Evolutionary conservation across 2,329 filamentous ascomycete species (phyloP).

Genomic region (Proliferodiscus dingleyae): DNA sequence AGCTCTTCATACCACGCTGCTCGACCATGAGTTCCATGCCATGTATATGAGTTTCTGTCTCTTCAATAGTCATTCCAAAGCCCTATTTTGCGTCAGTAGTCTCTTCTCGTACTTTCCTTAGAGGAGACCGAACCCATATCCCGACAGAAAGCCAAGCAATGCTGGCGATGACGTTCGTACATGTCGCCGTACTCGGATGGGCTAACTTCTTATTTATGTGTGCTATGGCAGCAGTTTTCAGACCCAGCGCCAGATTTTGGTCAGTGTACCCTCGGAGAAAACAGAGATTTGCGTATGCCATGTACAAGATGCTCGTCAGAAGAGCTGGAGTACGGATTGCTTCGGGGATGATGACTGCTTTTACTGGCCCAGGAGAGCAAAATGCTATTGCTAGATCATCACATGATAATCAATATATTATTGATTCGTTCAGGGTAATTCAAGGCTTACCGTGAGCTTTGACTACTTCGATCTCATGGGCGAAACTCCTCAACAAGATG

Average conservation of each 20-base stretch:
- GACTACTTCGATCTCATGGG: not conserved
- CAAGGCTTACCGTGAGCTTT: conserved; percentile 1
- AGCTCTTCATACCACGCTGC: conserved; percentile 1
- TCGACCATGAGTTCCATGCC: conserved; percentile 1
- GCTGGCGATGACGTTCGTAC: conserved; percentile 1
- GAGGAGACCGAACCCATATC: not conserved
- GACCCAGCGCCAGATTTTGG: not conserved
- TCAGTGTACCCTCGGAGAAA: not conserved
- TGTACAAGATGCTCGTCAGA: conserved; percentile 2
- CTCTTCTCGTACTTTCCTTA: too few relatives aligned
- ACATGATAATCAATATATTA: not conserved
- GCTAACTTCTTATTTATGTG: not conserved
- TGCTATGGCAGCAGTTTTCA: conserved; percentile 1
- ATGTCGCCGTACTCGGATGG: not conserved
- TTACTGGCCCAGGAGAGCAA: not conserved
- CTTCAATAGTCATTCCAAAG: not conserved
- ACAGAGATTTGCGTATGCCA: conserved; percentile 3
- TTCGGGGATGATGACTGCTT: not conserved
- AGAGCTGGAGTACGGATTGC: conserved; percentile 2
- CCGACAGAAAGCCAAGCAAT: not conserved
- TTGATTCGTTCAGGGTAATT: not conserved
- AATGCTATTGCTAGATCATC: conserved; percentile 1
- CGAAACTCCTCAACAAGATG: not conserved
- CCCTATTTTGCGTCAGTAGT: not conserved
- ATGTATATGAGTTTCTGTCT: not conserved